Evolutionary conservation across 345 rosid species (phyloP).

Genomic region (Arabidopsis arenosa): DNA sequence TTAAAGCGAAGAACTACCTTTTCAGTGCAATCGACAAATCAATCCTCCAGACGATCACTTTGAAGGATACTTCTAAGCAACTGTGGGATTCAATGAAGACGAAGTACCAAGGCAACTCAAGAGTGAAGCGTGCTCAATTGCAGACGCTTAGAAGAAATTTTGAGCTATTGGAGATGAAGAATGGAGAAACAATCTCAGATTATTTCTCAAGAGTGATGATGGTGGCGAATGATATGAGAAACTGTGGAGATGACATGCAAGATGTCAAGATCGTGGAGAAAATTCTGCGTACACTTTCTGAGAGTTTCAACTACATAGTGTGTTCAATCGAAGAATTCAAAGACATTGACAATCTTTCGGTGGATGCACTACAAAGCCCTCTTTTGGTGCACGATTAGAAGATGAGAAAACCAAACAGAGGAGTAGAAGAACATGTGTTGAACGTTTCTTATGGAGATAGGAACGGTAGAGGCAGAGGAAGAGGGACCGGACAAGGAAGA

Average conservation of each 20-base stretch:
- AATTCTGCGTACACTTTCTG: neutral
- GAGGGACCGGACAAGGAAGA: neutral
- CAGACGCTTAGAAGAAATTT: neutral
- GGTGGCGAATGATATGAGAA: slow-evolving; percentile 15
- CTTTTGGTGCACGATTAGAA: neutral
- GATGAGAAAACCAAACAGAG: neutral
- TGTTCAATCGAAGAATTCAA: neutral
- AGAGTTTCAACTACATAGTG: neutral
- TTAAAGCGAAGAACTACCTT: neutral
- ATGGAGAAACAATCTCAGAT: neutral
- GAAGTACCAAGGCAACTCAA: neutral
- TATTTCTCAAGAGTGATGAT: neutral
- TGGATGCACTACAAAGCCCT: neutral
- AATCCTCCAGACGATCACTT: neutral
- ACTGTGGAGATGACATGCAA: neutral
- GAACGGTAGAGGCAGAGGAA: neutral
- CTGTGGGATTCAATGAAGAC: neutral
- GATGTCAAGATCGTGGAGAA: neutral
- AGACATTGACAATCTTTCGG: neutral
- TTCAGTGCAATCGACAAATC: neutral
- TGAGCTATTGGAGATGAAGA: slow-evolving; percentile 2
- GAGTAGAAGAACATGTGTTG: neutral
- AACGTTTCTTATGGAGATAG: neutral
- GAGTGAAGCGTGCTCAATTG: neutral
- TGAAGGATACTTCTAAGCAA: neutral